These are phyloP conservation scores for Citrus maxima DNA, from an alignment of 345 rosid species.

Conservation along the genomic window DNA sequence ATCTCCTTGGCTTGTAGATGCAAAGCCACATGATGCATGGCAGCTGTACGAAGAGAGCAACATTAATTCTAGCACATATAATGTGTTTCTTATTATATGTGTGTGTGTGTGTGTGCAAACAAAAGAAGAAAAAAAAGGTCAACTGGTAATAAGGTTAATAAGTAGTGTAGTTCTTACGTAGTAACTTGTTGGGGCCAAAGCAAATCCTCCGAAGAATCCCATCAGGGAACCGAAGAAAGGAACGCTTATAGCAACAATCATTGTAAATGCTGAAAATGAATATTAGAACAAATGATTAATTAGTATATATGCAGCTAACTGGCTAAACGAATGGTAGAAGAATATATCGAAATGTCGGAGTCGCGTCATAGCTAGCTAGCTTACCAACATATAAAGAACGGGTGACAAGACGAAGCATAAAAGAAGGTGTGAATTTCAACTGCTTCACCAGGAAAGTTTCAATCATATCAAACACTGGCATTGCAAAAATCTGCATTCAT, in stretches of 20 bases:
- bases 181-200: constrained; percentile 80
- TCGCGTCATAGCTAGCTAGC: not conserved
- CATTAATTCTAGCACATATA: not conserved
- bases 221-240: constrained; percentile 83
- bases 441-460: constrained; percentile 63
- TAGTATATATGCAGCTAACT: too few species aligned
- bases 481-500: constrained; percentile 48
- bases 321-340: not conserved
- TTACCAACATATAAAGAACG: constrained; percentile 71
- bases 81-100: too few species aligned
- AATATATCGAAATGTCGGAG: not conserved
- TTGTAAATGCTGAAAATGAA: constrained; percentile 56
- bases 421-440: constrained; percentile 44
- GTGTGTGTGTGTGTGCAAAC: too few species aligned
- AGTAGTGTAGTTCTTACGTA: constrained; percentile 36
- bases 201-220: constrained; percentile 88
- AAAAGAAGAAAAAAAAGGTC: too few species aligned
- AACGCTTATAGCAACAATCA: constrained; percentile 53
- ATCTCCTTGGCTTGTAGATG: constrained; percentile 63
- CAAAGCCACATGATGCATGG: constrained; percentile 79
- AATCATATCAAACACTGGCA: constrained; percentile 88
- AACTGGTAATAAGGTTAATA: too few species aligned
- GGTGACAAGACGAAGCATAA: constrained; percentile 55
- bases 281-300: not conserved
- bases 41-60: constrained; percentile 33